Base-by-base conservation (phyloP, 306 rosid genomes). In the Abrus pulchellus region DNA sequence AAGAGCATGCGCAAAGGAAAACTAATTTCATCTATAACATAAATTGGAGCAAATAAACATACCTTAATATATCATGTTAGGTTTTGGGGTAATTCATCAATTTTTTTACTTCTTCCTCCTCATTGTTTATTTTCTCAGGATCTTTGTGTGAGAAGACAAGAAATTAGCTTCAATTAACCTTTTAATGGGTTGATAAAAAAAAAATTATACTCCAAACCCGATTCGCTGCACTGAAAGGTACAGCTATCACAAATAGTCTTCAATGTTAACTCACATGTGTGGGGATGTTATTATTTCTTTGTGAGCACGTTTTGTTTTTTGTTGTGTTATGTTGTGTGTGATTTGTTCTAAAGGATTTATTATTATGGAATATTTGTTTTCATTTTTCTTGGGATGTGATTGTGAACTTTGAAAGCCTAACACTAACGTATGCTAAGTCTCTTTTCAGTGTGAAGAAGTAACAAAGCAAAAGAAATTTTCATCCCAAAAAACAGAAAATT, bases 101-200 rank as follows among this genome's bases (percentile, higher is more conserved):
- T 36, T 77, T 8, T 8, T 33, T 36, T 65, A 65, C 74, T 78
- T 57, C 55, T 73, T 53, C 74, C 74, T 57, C 55, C 68, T 53
- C 29, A 41, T 49, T 79, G 45, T 64, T 68, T 48, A 54, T 68
- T 73, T 49, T 66, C 36, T 27, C 81, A 79, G 85, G 81, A 70
- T 66, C 72, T 11, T 12, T 53, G n/a, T 59, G 71, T 52, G 70
- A 75, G 32, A 63, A 68, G 55, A 60, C 52, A 43, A 1, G 66
- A 79, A 68, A 34, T 61, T 20, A 28, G 61, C 64, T 52, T 81
- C 82, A 60, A 63, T 82, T 80, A 59, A 71, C 11, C n/a, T 36
- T 66, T 82, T 75, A 57, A 85, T 85, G 91, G 87, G 84, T 76
- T 88, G 83, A 84, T 86, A 60, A 66, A 79, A 60, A 66, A 79